Evolutionary conservation across 805 yeast genomes (phyloP).

Genomic region (Lachancea thermotolerans): DNA sequence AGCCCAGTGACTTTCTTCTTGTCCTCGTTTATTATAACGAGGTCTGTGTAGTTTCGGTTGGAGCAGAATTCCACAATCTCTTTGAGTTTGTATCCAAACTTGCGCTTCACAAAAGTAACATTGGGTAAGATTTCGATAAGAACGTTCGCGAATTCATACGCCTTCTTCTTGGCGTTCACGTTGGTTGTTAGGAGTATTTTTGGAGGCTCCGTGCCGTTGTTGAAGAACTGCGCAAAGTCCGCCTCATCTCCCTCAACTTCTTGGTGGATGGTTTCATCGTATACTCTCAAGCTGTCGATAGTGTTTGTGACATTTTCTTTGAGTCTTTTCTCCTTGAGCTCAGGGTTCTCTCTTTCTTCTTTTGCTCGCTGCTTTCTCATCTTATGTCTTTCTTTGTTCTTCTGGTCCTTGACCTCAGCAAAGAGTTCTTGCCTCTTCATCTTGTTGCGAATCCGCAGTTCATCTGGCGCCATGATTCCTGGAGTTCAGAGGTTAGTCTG

Average conservation of each 20-base stretch:
- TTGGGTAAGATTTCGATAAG: constrained; percentile 81
- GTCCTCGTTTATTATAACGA: constrained; percentile 88
- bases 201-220: constrained; percentile 67
- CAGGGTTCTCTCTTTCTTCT: constrained; percentile 80
- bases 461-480: constrained; percentile 31
- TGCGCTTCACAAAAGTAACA: constrained; percentile 79
- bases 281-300: constrained; percentile 76
- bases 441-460: constrained; percentile 60
- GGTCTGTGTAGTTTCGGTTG: constrained; percentile 80
- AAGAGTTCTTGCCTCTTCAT: constrained; percentile 71
- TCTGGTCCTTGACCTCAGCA: constrained; percentile 65
- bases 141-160: constrained; percentile 84
- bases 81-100: constrained; percentile 72
- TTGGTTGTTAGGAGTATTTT: constrained; percentile 87
- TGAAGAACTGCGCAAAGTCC: constrained; percentile 32
- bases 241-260: constrained; percentile 37
- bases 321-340: constrained; percentile 70
- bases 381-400: constrained; percentile 70
- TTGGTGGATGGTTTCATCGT: constrained; percentile 68
- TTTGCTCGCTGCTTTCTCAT: constrained; percentile 77
- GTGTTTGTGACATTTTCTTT: constrained; percentile 74
- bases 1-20: constrained; percentile 87
- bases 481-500: background rate
- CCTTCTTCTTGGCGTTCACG: constrained; percentile 75
- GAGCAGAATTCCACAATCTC: constrained; percentile 81